Conservation (phyloP, 768 basidiomycete genomes). For the Hirschioporus abietinus region DNA sequence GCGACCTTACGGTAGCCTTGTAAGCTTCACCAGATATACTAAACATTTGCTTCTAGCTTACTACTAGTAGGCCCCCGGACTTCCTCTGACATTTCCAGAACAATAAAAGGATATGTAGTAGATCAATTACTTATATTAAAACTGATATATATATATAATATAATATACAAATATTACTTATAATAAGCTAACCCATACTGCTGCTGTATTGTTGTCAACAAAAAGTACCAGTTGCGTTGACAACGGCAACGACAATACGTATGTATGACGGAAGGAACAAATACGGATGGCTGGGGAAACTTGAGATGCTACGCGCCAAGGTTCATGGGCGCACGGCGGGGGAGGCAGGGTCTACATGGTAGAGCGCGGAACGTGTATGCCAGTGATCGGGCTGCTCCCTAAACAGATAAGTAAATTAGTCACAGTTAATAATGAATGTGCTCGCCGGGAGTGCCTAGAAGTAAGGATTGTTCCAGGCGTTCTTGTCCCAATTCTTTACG, state of each 20-base stretch:
- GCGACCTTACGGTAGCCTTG: too few species aligned
- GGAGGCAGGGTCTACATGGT: not conserved
- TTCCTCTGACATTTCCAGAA: too few species aligned
- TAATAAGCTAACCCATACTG: too few species aligned
- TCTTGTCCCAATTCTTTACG: slow-evolving; percentile 72
- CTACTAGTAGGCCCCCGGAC: too few species aligned
- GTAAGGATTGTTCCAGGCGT: slow-evolving; percentile 39
- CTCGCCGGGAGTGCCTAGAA: not conserved
- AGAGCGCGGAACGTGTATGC: not conserved
- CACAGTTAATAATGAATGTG: slow-evolving; percentile 5
- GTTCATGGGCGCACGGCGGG: not conserved
- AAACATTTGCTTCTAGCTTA: too few species aligned
- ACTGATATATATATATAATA: too few species aligned
- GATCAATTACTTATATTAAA: too few species aligned
- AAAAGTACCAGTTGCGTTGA: not conserved
- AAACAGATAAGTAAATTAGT: slow-evolving; percentile 10
- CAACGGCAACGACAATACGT: not conserved
- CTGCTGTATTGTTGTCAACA: too few species aligned
- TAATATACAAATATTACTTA: too few species aligned
- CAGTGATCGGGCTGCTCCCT: not conserved
- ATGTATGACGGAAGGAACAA: not conserved
- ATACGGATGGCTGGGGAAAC: not conserved
- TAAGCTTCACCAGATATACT: too few species aligned
- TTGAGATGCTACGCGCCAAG: not conserved
- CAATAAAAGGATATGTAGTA: too few species aligned